Evolutionary conservation across 78 protist species (phyloP), one percentile per base, ranked within the genome.

Genomic region (Dictyostelium firmibasis): DNA sequence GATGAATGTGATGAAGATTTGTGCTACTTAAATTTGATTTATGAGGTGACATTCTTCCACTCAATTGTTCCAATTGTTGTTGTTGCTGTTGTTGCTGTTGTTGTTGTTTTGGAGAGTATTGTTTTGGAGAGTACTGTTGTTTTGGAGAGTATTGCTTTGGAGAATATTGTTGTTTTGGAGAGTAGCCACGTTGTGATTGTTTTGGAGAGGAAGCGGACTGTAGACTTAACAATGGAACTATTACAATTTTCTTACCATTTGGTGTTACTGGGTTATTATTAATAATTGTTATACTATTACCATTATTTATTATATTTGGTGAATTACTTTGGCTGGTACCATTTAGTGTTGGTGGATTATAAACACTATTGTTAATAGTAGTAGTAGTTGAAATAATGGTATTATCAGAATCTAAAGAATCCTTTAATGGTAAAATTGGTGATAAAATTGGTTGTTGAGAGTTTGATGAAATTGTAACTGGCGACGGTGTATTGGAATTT

Each of bases 11-110:
- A 10, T 77, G 83, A 8, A 14, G 57, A 23, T 41, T 41, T n/a
- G 83, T 10, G 11, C 75, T 67, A 67, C 75, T 67, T 67, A 67
- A 31, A 23, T 18, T 31, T 41, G 83, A 20, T 77, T 35, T 35
- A 41, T 77, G 83, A 2, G 83, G 83, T 38, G 83, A 77, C 83
- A 41, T 41, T 77, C 83, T 77, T 16, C 83, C 83, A 35, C 31
- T 41, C 31, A 67, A 6, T 67, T 67, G 75, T 10, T 77, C 83
- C 13, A 77, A 41, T 41, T 77, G 83, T n/a, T 77, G 83, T 41
- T 33, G 35, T 41, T n/a, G 79, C 4, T 33, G 38, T 11, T 72
- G 38, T 4, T 72, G 79, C 31, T 72, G 38, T 72, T 27, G 79
- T 41, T 77, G 83, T 3, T 33, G 57, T 25, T 77, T 41, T 41